Evolutionary conservation across 2,329 filamentous ascomycete species (phyloP).

Genomic region (Cercospora brassicicola): DNA sequence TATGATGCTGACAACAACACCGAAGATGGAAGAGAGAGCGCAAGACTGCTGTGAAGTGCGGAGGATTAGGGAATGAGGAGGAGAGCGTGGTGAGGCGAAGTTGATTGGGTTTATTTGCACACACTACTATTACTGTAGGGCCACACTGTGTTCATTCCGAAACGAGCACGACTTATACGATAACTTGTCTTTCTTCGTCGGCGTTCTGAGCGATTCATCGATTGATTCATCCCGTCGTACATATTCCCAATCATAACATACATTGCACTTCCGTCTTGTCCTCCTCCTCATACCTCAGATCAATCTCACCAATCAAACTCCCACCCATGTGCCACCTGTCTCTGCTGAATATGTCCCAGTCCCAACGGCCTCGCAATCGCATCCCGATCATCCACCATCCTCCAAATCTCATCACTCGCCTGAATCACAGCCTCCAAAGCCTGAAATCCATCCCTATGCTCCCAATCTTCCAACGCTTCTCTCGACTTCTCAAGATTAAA

Average conservation of each 20-base stretch:
- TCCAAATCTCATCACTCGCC: not conserved
- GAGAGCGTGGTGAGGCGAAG: not conserved
- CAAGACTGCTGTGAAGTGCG: conserved; percentile 4
- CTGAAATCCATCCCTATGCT: not conserved
- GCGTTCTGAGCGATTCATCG: not conserved
- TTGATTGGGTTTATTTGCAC: not conserved
- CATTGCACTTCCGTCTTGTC: too few species aligned
- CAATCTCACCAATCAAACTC: too few species aligned
- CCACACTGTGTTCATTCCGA: too few species aligned
- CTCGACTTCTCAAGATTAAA: not conserved
- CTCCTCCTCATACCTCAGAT: too few species aligned
- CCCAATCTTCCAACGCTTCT: not conserved
- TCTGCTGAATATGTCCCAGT: not conserved
- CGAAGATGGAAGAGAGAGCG: conserved; percentile 5
- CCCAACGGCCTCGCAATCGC: not conserved
- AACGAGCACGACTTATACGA: too few species aligned
- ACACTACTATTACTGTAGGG: not conserved
- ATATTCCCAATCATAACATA: too few species aligned
- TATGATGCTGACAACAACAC: not conserved
- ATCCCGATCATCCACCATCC: not conserved
- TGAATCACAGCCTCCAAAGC: not conserved
- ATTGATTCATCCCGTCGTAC: too few species aligned
- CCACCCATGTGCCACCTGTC: too few species aligned
- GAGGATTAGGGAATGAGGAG: too few species aligned
- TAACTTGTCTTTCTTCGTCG: not conserved